Evolutionary conservation across 2,329 filamentous ascomycete genomes (phyloP).

Genomic region (Fusarium goolgardi): DNA sequence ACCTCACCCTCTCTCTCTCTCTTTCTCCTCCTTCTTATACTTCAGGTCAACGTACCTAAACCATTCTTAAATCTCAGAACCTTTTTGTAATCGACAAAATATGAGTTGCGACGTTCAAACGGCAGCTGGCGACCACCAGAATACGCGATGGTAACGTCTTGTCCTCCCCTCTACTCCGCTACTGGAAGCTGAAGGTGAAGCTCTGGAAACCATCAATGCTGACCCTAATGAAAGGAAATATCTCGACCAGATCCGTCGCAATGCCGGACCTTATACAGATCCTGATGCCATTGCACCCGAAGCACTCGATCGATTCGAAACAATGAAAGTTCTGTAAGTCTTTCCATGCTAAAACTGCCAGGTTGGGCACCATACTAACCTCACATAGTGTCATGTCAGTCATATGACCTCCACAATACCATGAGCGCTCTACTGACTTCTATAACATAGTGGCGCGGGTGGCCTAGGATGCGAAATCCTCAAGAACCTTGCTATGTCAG

Average conservation of each 20-base stretch:
- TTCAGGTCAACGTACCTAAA: neutral
- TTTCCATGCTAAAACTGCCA: neutral
- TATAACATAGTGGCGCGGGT: slow-evolving; percentile 78
- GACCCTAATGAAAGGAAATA: slow-evolving; percentile 71
- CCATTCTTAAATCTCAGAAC: neutral
- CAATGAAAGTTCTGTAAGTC: slow-evolving; percentile 79
- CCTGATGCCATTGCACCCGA: slow-evolving; percentile 66
- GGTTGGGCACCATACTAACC: slow-evolving; percentile 24
- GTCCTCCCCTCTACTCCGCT: neutral
- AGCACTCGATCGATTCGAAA: slow-evolving; percentile 68
- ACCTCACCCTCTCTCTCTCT: slow-evolving; percentile 19
- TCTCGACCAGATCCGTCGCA: slow-evolving; percentile 82
- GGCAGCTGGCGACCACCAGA: slow-evolving; percentile 43
- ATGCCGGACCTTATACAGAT: slow-evolving; percentile 84
- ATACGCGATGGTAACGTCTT: slow-evolving; percentile 51
- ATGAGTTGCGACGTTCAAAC: slow-evolving; percentile 47
- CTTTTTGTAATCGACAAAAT: neutral
- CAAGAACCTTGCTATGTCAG: slow-evolving; percentile 94
- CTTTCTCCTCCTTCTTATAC: slow-evolving; percentile 6
- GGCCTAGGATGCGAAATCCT: slow-evolving; percentile 96
- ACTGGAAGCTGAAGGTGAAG: slow-evolving; percentile 20
- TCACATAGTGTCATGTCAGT: slow-evolving; percentile 64
- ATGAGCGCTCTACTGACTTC: slow-evolving; percentile 31
- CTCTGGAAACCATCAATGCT: slow-evolving; percentile 20
- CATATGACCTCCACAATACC: slow-evolving; percentile 17